A percentile compares a stretch with the other conserved stretches of the same genome.
Conservation (phyloP, 495 filamentous ascomycete species). For the Schizothecium vesticola region DNA sequence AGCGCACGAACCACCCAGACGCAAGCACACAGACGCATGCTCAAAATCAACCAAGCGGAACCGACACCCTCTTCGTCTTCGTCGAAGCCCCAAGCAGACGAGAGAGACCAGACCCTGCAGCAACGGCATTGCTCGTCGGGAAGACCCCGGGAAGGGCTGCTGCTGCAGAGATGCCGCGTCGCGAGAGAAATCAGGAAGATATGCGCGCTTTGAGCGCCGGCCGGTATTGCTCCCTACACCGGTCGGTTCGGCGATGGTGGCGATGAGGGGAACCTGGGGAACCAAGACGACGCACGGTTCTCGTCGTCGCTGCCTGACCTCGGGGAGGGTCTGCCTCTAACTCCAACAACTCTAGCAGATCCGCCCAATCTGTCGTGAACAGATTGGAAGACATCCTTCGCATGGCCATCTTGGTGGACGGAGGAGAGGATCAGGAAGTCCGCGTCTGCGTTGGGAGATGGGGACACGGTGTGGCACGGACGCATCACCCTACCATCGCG, state of each 20-base stretch:
- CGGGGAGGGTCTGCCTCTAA: background rate
- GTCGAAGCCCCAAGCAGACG: background rate
- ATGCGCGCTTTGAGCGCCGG: background rate
- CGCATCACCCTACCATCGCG: background rate
- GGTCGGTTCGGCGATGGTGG: background rate
- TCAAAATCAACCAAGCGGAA: conserved; percentile 2
- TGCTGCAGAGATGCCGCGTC: background rate
- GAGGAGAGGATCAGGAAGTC: background rate
- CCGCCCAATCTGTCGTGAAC: background rate
- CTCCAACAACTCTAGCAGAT: background rate
- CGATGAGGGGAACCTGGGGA: background rate
- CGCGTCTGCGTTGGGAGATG: background rate
- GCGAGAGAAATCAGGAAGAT: background rate
- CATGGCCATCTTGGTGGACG: background rate
- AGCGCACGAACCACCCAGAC: conserved; percentile 8
- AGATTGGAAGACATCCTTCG: background rate
- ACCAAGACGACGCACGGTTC: background rate
- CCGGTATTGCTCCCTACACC: background rate
- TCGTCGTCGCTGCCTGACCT: background rate
- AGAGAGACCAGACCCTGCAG: background rate
- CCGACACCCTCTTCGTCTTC: background rate
- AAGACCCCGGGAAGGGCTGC: background rate
- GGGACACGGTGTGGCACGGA: background rate
- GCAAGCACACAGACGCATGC: conserved; percentile 9
- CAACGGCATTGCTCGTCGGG: background rate